Percentiles rank a stretch among this genome's conserved stretches.
Evolutionary conservation across 345 rosid genomes (phyloP).

Genomic region (Citrus sp.): DNA sequence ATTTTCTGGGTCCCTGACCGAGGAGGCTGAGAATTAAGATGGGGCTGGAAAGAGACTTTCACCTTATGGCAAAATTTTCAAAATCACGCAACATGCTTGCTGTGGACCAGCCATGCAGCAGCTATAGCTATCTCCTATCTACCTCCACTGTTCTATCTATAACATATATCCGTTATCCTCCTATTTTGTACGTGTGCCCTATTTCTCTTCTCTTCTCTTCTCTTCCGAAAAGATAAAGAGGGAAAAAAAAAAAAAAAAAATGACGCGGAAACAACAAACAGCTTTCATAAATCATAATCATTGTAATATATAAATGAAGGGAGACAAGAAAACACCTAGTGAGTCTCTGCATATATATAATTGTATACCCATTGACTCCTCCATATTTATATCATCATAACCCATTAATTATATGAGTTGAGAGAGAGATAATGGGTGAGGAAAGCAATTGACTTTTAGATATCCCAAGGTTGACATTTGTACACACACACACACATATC

Average conservation of each 20-base stretch:
- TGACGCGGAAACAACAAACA: background rate
- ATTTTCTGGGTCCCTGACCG: constrained; percentile 21
- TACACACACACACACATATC: background rate
- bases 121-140: no score
- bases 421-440: constrained; percentile 15
- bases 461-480: constrained; percentile 36
- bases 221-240: background rate
- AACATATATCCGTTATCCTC: background rate
- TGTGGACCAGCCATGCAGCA: constrained; percentile 13
- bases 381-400: constrained; percentile 23
- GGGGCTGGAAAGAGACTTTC: constrained; percentile 26
- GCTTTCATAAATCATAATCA: constrained; percentile 15
- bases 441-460: constrained; percentile 44
- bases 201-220: background rate
- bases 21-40: background rate
- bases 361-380: constrained; percentile 36
- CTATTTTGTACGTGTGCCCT: background rate
- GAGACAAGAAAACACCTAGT: constrained; percentile 54
- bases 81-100: constrained; percentile 33
- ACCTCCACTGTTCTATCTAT: no score
- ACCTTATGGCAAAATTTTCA: constrained; percentile 17
- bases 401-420: constrained; percentile 30
- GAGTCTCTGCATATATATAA: constrained; percentile 27
- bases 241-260: background rate
- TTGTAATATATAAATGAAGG: constrained; percentile 14